Evolutionary conservation across 208 protist species (phyloP).

Genomic region (Acanthamoeba castellanii): DNA sequence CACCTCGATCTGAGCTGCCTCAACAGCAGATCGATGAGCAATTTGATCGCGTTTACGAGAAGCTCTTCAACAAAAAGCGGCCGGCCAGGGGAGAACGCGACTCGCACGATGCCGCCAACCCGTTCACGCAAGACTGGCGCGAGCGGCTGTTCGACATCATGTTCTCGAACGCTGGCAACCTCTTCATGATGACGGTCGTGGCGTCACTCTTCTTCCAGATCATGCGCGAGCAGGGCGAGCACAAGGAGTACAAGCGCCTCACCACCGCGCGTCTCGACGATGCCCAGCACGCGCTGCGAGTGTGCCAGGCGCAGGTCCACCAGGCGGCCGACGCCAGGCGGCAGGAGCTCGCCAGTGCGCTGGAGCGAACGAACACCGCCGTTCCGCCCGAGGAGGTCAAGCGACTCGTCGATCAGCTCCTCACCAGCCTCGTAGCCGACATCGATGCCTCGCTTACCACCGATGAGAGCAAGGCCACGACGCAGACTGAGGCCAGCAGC

Average conservation of each 20-base stretch:
- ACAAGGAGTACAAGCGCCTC: conserved; percentile 65
- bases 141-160: conserved; percentile 51
- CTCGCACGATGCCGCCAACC: background rate
- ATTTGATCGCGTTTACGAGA: conserved; percentile 48
- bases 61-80: conserved; percentile 28
- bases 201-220: conserved; percentile 23
- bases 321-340: background rate
- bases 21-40: conserved; percentile 44
- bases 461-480: background rate
- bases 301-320: background rate
- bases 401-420: background rate
- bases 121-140: conserved; percentile 30
- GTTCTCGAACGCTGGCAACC: conserved; percentile 40
- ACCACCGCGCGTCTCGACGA: conserved; percentile 14
- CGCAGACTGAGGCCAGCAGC: background rate
- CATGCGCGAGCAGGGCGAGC: conserved; percentile 41
- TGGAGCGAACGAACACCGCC: background rate
- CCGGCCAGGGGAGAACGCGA: background rate
- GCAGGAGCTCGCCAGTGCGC: background rate
- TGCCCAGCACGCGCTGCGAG: background rate
- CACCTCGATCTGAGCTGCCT: conserved; percentile 28
- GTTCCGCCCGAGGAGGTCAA: conserved; percentile 14
- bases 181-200: conserved; percentile 38
- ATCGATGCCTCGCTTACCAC: background rate
- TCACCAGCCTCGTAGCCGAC: background rate